Conservation (phyloP, 768 basidiomycete species). For the Lenzites betulinus region DNA sequence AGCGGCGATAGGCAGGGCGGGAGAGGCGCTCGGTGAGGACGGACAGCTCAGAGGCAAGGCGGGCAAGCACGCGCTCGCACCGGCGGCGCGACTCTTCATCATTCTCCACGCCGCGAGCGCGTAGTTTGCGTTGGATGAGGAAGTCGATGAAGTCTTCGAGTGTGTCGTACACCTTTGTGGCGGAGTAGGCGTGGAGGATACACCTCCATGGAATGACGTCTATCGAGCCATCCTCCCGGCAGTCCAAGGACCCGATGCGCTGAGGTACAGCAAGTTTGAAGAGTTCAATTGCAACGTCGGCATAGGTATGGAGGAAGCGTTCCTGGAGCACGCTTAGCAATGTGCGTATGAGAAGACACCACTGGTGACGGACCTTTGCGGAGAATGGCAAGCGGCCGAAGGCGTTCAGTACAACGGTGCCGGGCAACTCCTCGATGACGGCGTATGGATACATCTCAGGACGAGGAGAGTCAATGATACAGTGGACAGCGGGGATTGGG, state of each 20-base stretch:
- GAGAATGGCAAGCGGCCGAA: not conserved
- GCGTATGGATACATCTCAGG: not conserved
- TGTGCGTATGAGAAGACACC: too few species aligned
- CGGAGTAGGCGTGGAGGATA: not conserved
- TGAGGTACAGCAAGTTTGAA: slow-evolving; percentile 8
- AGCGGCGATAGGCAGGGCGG: slow-evolving; percentile 6
- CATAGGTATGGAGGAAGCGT: slow-evolving; percentile 1
- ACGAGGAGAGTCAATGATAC: not conserved
- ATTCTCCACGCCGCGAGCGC: not conserved
- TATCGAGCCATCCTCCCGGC: not conserved
- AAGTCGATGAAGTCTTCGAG: not conserved
- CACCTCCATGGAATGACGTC: not conserved
- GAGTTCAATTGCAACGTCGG: slow-evolving; percentile 1
- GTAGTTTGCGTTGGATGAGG: not conserved
- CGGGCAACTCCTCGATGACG: not conserved
- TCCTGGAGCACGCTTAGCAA: slow-evolving; percentile 1
- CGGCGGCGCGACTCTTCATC: not conserved
- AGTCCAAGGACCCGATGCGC: not conserved
- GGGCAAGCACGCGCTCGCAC: not conserved
- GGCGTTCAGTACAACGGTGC: not conserved
- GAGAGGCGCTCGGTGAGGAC: not conserved
- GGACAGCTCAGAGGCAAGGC: not conserved
- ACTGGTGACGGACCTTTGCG: slow-evolving; percentile 1
- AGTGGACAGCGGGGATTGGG: not conserved
- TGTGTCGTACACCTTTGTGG: not conserved